Evolutionary conservation across 345 rosid species (phyloP), one percentile per base, ranked within the genome.

Genomic region (Pistacia vera): DNA sequence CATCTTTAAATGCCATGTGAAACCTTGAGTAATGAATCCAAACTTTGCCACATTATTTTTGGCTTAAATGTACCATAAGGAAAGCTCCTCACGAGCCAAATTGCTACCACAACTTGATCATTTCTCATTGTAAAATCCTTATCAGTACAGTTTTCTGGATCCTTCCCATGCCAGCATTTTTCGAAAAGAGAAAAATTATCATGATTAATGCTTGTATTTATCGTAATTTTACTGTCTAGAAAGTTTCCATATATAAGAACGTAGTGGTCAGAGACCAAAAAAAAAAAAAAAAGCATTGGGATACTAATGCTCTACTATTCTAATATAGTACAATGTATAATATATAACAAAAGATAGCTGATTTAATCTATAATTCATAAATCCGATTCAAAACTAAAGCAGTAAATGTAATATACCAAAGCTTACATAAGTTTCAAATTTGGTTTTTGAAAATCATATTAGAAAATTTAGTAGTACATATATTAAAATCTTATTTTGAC

Each of bases 1-100:
- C 20, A 16, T 46, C 10, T 10, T 48, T 48, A 57, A 48, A 62
- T 62, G 76, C 63, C 68, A 62, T 62, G 76, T 62, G 68, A 51
- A 61, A 4, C 49, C 61, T 13, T 2, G 6, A 38, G 59, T 51
- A 22, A 25, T 22, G 20, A 4, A 41, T 11, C 1, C 6, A 66
- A 1, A 20, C 11, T n/a, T 46, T 4, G 60, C 10, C 6, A 35
- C 48, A 36, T 10, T 68, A 30, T 51, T 25, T 69, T 10, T 54
- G 61, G 60, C 25, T 7, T 52, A 52, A 16, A 28, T 17, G 28
- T 30, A 33, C 61, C 10, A 17, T 9, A 22, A 25, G 28, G 35
- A 60, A 60, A 13, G 57, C n/a, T 33, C 35, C 20, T 49, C 41
- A 28, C 57, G 58, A 66, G 70, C 18, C 57, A 13, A 13, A 54